Evolutionary conservation across 1,139 yeast genomes (phyloP).

Genomic region (Magnusiomyces ingens): DNA sequence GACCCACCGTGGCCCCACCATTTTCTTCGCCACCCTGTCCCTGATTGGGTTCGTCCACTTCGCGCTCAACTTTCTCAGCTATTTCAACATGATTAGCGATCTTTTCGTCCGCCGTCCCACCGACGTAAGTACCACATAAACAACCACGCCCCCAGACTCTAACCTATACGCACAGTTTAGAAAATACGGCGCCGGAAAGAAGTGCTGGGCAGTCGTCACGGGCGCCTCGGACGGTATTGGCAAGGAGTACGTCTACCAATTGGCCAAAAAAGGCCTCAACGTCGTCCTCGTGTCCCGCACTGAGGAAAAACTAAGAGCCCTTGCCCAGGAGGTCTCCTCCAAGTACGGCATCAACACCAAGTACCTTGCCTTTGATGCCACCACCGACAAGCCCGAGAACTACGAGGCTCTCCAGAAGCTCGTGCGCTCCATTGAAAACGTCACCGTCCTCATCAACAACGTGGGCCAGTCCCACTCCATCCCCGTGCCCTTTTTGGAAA

Average conservation of each 20-base stretch:
- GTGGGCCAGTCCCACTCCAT: slow-evolving; percentile 94
- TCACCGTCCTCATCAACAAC: slow-evolving; percentile 77
- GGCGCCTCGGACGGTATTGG: slow-evolving; percentile 99
- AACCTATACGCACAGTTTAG: slow-evolving; percentile 28
- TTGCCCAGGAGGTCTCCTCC: slow-evolving; percentile 56
- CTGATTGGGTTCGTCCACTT: slow-evolving; percentile 47
- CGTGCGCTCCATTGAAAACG: slow-evolving; percentile 41
- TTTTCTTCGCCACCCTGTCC: slow-evolving; percentile 19
- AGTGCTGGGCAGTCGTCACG: slow-evolving; percentile 84
- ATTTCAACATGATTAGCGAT: slow-evolving; percentile 45
- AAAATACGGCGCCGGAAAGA: slow-evolving; percentile 63
- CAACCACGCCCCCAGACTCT: slow-evolving; percentile 15
- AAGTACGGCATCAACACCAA: slow-evolving; percentile 59
- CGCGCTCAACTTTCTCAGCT: slow-evolving; percentile 37
- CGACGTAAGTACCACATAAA: slow-evolving; percentile 24
- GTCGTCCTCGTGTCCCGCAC: slow-evolving; percentile 81
- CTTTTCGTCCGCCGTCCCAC: slow-evolving; percentile 59
- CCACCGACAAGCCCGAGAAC: slow-evolving; percentile 48
- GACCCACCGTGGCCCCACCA: slow-evolving; percentile 11
- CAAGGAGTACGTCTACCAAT: slow-evolving; percentile 77
- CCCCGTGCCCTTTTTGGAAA: slow-evolving; percentile 88
- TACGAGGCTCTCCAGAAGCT: slow-evolving; percentile 47
- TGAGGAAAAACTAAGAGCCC: slow-evolving; percentile 58
- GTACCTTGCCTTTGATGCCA: slow-evolving; percentile 72
- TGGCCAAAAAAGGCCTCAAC: slow-evolving; percentile 81